Evolutionary conservation across 179 eudicot species (phyloP), one percentile per base, ranked within the genome.

Genomic region (Pouteria campechiana): DNA sequence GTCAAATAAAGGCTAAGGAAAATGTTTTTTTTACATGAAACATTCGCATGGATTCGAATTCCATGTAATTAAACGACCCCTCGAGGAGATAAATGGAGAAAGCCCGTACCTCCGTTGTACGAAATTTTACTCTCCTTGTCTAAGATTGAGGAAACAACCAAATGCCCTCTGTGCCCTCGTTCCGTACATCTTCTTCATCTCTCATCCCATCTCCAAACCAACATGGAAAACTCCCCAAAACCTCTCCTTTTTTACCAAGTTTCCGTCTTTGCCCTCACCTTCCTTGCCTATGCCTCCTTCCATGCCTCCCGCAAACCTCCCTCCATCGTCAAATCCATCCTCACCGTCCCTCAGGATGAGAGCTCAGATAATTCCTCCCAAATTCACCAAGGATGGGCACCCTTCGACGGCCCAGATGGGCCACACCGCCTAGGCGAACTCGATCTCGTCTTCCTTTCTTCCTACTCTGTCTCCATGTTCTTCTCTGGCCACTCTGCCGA

Each of bases 231-330:
- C n/a, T n/a, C n/a, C n/a, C n/a, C n/a, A n/a, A n/a, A n/a, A n/a
- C n/a, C n/a, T n/a, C n/a, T n/a, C n/a, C n/a, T n/a, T 32, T 86
- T 80, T 69, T 81, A 79, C 49, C 75, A 62, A 52, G 56, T 70
- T 46, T 52, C 75, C 7, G 67, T 67, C 46, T 74, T 90, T 23
- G 36, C 63, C 62, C 62, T 90, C 72, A 90, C 98, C 25, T 90
- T 86, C 75, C 5, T 63, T 15, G 78, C 98, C 20, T 90, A 90
- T 64, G 78, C 98, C 25, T 56, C 96, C 11, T 76, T 90, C 49
- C 98, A 90, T 48, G 84, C 98, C 41, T 82, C 98, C 25, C 87
- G 98, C 1, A 90, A 90, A 65, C 94, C 98, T 15, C 98, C 94
- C 17, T 72, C 82, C 73, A 90, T 90, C 23, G 98, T 90, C 28